A percentile compares a stretch with the other conserved stretches of the same genome.
phyloP scores from a whole-genome alignment of 352 stramenopile species.

The Globisporangium cederbergense region DNA sequence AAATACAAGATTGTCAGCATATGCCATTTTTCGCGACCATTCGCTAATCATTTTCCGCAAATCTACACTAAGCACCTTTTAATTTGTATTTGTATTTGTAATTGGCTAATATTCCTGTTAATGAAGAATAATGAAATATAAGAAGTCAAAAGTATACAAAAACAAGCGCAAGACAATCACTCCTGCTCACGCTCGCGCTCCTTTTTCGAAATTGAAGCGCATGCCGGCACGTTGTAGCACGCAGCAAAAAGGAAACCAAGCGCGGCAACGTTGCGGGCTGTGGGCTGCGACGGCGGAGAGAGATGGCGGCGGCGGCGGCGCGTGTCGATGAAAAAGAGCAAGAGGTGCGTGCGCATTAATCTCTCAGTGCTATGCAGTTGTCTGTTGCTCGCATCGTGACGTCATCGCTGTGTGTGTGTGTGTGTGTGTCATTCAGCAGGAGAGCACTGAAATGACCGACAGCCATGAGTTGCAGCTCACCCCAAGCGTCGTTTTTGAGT shows the following conservation, averaged over 20 bases:
- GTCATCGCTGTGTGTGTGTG: constrained; percentile 1
- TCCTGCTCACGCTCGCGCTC: not conserved
- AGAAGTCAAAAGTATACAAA: no score
- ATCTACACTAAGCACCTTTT: no score
- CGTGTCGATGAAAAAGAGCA: not conserved
- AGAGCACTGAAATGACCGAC: not conserved
- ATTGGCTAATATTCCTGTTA: no score
- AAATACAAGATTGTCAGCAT: no score
- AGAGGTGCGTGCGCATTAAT: not conserved
- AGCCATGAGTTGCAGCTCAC: constrained; percentile 11
- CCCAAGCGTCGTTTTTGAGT: constrained; percentile 8
- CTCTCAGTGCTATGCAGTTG: not conserved
- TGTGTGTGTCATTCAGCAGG: not conserved
- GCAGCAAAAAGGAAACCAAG: constrained; percentile 8
- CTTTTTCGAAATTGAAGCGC: not conserved
- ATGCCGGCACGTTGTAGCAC: not conserved
- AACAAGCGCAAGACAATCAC: no score
- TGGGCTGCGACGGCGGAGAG: no score
- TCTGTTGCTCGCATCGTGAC: not conserved
- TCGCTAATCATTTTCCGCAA: no score
- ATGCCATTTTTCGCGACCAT: no score
- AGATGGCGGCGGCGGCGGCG: not conserved
- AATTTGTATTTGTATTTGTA: no score
- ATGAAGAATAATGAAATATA: no score
- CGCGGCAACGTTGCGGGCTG: not conserved